Evolutionary conservation across 2,329 filamentous ascomycete species (phyloP).

Genomic region (Knoxdaviesia capensis): DNA sequence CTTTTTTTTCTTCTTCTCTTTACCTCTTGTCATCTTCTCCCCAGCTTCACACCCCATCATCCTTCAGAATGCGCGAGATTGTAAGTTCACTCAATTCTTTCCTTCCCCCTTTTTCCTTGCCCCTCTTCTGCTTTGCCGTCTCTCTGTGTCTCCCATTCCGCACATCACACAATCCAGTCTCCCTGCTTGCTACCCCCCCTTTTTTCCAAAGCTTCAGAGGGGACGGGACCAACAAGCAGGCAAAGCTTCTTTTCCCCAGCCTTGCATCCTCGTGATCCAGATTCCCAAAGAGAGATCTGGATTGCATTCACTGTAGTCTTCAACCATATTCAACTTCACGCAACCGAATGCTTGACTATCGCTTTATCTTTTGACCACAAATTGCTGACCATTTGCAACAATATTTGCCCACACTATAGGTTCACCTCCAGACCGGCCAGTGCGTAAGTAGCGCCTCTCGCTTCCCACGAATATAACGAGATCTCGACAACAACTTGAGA

Average conservation of each 20-base stretch:
- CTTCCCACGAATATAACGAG: neutral
- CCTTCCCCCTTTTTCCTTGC: conserved; percentile 3
- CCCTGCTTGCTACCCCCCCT: conserved; percentile 2
- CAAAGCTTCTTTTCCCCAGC: too few species aligned
- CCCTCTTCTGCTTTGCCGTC: neutral
- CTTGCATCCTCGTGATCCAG: too few species aligned
- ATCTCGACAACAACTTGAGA: neutral
- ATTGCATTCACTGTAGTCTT: too few species aligned
- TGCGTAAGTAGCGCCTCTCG: conserved; percentile 43
- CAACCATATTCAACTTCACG: too few species aligned
- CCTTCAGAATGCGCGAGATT: conserved; percentile 46
- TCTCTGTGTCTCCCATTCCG: conserved; percentile 3
- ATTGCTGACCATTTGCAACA: conserved; percentile 34
- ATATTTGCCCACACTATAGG: conserved; percentile 40
- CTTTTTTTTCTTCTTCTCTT: conserved; percentile 5
- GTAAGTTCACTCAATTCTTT: conserved; percentile 23
- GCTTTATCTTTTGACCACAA: too few species aligned
- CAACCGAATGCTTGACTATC: too few species aligned
- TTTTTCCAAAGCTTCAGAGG: conserved; percentile 6
- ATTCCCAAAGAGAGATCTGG: too few species aligned
- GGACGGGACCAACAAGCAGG: too few species aligned
- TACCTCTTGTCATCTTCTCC: conserved; percentile 10
- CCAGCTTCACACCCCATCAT: conserved; percentile 9
- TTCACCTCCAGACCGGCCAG: conserved; percentile 99
- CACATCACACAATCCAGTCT: neutral